A percentile compares a stretch with the other conserved stretches of the same genome.
These are phyloP conservation scores for Fusarium sp. DNA, from an alignment of 2,329 filamentous ascomycete species.

Conservation along the genomic window DNA sequence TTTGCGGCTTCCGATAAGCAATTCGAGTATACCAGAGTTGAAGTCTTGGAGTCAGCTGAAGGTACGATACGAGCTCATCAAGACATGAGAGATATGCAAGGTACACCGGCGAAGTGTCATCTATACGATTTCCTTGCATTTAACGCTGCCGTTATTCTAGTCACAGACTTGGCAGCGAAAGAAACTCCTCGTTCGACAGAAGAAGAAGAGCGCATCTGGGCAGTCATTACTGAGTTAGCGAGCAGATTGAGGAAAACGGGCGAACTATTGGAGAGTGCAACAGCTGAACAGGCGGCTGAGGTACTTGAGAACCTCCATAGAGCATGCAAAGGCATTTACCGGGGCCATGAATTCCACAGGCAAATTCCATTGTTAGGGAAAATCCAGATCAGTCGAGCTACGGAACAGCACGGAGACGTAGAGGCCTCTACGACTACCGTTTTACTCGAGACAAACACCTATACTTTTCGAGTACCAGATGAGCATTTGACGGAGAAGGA, in stretches of 20 bases:
- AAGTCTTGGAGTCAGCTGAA: slow-evolving; percentile 55
- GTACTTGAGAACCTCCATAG: slow-evolving; percentile 17
- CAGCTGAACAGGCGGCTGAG: slow-evolving; percentile 9
- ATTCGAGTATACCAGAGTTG: slow-evolving; percentile 51
- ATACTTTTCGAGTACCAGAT: not conserved
- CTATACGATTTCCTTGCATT: slow-evolving; percentile 61
- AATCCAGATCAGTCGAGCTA: slow-evolving; percentile 3
- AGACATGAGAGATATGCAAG: slow-evolving; percentile 42
- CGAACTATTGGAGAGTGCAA: not conserved
- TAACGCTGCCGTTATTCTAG: slow-evolving; percentile 56
- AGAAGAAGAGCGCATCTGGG: slow-evolving; percentile 14
- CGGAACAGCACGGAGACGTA: not conserved
- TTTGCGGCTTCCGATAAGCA: slow-evolving; percentile 50
- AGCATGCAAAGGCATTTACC: slow-evolving; percentile 2
- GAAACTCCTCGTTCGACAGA: not conserved
- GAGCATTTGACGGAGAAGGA: slow-evolving; percentile 5
- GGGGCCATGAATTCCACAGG: slow-evolving; percentile 2
- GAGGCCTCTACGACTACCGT: not conserved
- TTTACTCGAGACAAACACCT: slow-evolving; percentile 15
- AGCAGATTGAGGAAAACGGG: not conserved
- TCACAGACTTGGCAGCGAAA: slow-evolving; percentile 52
- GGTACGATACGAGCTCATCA: slow-evolving; percentile 53
- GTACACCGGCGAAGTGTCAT: slow-evolving; percentile 50
- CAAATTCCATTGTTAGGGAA: slow-evolving; percentile 33
- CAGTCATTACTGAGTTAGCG: not conserved